These are phyloP conservation scores for Auricularia sp. DNA, from an alignment of 768 basidiomycete genomes.

Conservation along the genomic window DNA sequence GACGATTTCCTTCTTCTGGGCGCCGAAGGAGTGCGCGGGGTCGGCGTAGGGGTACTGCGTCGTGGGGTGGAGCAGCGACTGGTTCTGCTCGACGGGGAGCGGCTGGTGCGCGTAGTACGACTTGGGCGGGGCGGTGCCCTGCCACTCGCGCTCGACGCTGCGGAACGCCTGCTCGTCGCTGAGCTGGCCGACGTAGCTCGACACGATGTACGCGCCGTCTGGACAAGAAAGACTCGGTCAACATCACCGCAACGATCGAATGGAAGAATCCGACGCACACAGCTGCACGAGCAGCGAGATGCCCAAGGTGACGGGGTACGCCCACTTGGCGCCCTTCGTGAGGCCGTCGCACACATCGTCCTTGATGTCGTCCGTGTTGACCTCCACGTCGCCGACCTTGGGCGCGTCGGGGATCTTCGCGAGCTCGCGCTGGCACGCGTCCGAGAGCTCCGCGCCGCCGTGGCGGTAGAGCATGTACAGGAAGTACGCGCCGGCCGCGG, in stretches of 20 bases:
- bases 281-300: conserved; percentile 41
- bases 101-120: conserved; percentile 1
- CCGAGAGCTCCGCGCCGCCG: conserved; percentile 29
- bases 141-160: background rate
- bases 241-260: too few relatives aligned
- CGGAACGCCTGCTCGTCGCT: conserved; percentile 32
- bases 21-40: background rate
- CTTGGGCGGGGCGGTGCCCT: background rate
- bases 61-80: background rate
- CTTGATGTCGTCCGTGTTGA: conserved; percentile 12
- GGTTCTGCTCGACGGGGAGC: background rate
- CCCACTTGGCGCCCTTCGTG: conserved; percentile 4
- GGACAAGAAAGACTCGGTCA: too few relatives aligned
- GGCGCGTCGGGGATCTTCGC: conserved; percentile 22
- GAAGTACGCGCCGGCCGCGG: conserved; percentile 42
- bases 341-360: conserved; percentile 32
- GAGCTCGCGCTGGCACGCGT: conserved; percentile 38
- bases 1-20: background rate
- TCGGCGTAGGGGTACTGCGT: background rate
- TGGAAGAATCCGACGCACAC: too few relatives aligned
- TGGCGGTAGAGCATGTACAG: conserved; percentile 39
- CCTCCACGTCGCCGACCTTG: conserved; percentile 30
- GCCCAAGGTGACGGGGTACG: conserved; percentile 9
- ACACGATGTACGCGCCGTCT: conserved; percentile 34
- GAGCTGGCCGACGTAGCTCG: conserved; percentile 43